Evolutionary conservation across 2,329 filamentous ascomycete species (phyloP), one percentile per base, ranked within the genome.

Genomic region (Diaporthe aspalathi): DNA sequence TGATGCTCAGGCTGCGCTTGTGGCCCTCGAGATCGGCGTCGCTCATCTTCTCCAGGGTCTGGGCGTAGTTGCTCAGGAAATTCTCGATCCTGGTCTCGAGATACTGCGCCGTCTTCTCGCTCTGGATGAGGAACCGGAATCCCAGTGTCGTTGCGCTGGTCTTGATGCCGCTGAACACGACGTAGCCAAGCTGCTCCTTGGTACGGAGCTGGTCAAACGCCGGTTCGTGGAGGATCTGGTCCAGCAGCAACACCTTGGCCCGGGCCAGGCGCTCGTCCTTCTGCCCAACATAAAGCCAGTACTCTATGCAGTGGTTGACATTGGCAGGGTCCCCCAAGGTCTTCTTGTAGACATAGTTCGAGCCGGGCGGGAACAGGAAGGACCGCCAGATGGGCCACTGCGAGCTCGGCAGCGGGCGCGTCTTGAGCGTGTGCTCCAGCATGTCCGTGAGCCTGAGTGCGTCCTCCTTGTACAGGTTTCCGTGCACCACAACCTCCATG

Each of bases 161-260:
- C 49, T 92, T 87, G 14, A 90, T 86, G 35, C 94, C 93, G 62
- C 93, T 95, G 82, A 95, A 97, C 0, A 99, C 95, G 67, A 99
- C 93, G 76, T 99, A 99, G 16, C 96, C 96, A 8, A 99, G 91
- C 82, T 99, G 95, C 81, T 99, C 95, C 82, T 98, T 98, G 53
- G 96, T 98, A 63, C 96, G 90, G 9, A 99, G 87, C 80, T 97
- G 94, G 81, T 99, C 94, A 79, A 98, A 99, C 11, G 93, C 93
- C 5, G 95, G 95, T 83, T 99, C 96, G 70, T 97, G 93, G 0
- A 94, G 91, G 83, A 99, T 93, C 81, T 98, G 96, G 32, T 94
- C 92, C 52, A 98, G 87, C 7, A 99, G 86, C 52, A 97, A 85
- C 0, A 93, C 87, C 80, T 93, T 94, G 17, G 95, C 93, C 22